Conservation (phyloP, 768 basidiomycete species). For the Mrakia hoshinonis region DNA sequence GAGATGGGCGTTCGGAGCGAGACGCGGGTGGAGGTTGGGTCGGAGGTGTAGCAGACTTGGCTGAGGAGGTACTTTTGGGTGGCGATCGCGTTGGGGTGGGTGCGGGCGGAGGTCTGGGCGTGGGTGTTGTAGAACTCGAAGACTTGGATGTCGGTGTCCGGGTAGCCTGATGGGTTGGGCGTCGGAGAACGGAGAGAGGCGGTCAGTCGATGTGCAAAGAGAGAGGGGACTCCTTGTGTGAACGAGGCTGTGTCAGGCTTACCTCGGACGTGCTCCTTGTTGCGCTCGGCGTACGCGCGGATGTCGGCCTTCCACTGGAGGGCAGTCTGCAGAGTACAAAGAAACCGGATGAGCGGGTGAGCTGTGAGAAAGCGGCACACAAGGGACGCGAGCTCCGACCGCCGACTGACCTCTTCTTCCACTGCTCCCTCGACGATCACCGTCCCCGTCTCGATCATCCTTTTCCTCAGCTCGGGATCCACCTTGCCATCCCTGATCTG, state of each 20-base stretch:
- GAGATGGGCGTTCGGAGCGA: slow-evolving; percentile 55
- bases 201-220: not conserved
- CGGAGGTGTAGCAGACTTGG: slow-evolving; percentile 53
- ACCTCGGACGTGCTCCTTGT: slow-evolving; percentile 52
- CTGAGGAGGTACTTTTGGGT: slow-evolving; percentile 53
- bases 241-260: too few relatives aligned
- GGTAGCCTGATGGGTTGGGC: slow-evolving; percentile 50
- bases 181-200: not conserved
- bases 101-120: slow-evolving; percentile 58
- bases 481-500: slow-evolving; percentile 7
- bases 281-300: slow-evolving; percentile 51
- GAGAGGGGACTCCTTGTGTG: not conserved
- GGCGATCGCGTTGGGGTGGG: slow-evolving; percentile 53
- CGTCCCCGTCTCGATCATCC: slow-evolving; percentile 50
- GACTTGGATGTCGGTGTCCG: slow-evolving; percentile 58
- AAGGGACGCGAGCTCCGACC: not conserved
- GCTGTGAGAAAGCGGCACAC: not conserved
- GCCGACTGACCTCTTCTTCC: slow-evolving; percentile 35
- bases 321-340: slow-evolving; percentile 43
- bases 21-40: slow-evolving; percentile 43
- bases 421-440: slow-evolving; percentile 56
- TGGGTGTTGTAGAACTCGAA: slow-evolving; percentile 66
- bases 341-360: not conserved
- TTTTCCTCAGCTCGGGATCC: slow-evolving; percentile 31
- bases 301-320: slow-evolving; percentile 54